Percentiles rank a stretch among this genome's conserved stretches.
Evolutionary conservation across 73 alveolate species (phyloP).

Genomic region (Paramecium primaurelia): DNA sequence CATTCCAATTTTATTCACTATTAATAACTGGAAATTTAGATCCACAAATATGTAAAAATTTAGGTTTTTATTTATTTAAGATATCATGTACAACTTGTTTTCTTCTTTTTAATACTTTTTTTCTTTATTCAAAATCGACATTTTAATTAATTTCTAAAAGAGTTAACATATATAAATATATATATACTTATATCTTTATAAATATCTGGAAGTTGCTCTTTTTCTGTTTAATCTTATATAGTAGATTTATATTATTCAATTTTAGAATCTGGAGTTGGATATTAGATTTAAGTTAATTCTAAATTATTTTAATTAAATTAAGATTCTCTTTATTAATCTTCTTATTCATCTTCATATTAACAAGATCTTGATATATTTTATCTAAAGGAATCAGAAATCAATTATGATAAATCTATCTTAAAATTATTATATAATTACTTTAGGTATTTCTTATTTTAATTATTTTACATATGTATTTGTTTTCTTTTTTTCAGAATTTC

Average conservation of each 20-base stretch:
- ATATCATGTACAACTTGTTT: background rate
- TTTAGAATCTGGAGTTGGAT: background rate
- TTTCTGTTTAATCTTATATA: background rate
- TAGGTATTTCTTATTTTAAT: background rate
- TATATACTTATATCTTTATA: background rate
- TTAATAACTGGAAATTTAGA: background rate
- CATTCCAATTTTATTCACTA: background rate
- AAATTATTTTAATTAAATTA: background rate
- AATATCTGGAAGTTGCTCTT: background rate
- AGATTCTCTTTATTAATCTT: background rate
- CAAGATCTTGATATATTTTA: background rate
- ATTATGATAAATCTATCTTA: background rate
- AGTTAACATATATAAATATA: background rate
- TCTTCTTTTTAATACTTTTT: background rate
- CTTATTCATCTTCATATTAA: background rate
- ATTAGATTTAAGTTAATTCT: background rate
- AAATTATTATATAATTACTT: background rate
- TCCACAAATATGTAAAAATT: constrained; percentile 6
- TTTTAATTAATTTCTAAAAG: background rate
- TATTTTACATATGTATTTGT: background rate
- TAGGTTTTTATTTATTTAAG: background rate
- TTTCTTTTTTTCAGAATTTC: background rate
- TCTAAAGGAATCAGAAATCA: background rate
- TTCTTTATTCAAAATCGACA: background rate
- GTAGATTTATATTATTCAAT: background rate